Evolutionary conservation across 2,329 filamentous ascomycete genomes (phyloP), one percentile per base, ranked within the genome.

Genomic region (Magnaporthiopsis rhizophila): DNA sequence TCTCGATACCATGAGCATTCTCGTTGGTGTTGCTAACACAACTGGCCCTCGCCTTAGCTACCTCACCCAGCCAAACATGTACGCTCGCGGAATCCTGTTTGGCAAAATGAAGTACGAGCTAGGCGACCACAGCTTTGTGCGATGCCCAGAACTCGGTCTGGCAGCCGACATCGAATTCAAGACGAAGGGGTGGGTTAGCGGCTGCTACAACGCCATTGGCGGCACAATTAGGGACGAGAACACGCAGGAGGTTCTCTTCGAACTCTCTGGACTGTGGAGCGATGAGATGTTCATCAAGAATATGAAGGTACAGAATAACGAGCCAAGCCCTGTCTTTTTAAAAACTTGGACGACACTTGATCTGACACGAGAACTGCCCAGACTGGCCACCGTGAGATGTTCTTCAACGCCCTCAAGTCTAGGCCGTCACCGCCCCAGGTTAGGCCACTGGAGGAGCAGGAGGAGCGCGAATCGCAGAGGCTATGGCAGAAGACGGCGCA

Each of bases 51-150:
- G 11, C 58, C 65, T 64, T 69, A 96, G 91, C 77, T 91, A 96
- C 72, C 78, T 98, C 63, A 98, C 95, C 5, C 95, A 99, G 73
- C 95, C 95, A 24, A 99, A 99, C 79, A 99, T 99, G 92, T 99
- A 99, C 75, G 95, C 94, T 28, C 86, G 95, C 67, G 94, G 95
- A 50, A 98, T 99, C 66, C 81, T 99, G 11, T 97, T 99, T 72
- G 95, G 95, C 61, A 98, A 97, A 76, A 98, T 99, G 95, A 98
- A 97, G 77, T 99, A 98, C 76, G 95, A 99, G 79, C 86, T 99
- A 9, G 95, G 94, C 68, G 94, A 98, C 74, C 93, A 97, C 79
- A 97, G 93, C 74, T 91, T 92, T 71, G 91, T 99, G 26, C 86
- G 89, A 69, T 98, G 95, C 75, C 92, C 94, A 0, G 94, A 98